Evolutionary conservation across 1,139 yeast species (phyloP).

Genomic region (Yamadazyma buinensis): DNA sequence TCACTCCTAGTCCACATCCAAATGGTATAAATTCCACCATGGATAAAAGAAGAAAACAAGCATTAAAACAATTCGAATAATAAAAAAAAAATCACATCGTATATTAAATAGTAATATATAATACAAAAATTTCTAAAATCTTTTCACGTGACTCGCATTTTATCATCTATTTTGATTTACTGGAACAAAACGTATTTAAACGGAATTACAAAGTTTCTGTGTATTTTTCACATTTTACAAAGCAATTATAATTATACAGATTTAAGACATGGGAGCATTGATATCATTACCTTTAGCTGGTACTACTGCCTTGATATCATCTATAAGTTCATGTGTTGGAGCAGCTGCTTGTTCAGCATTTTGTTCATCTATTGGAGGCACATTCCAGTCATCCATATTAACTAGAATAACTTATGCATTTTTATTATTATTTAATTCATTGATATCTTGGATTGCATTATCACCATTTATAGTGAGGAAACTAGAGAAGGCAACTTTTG

Average conservation of each 20-base stretch:
- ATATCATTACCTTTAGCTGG: slow-evolving; percentile 69
- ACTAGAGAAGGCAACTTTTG: slow-evolving; percentile 70
- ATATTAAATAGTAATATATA: too few species aligned
- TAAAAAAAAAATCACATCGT: too few species aligned
- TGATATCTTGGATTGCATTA: slow-evolving; percentile 86
- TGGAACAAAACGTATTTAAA: too few species aligned
- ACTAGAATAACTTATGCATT: slow-evolving; percentile 80
- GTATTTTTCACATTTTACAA: too few species aligned
- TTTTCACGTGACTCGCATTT: too few species aligned
- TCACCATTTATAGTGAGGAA: slow-evolving; percentile 76
- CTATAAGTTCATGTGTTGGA: slow-evolving; percentile 78
- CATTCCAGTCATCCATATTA: slow-evolving; percentile 61
- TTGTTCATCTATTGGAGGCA: slow-evolving; percentile 58
- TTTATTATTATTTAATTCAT: slow-evolving; percentile 70
- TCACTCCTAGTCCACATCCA: slow-evolving; percentile 14
- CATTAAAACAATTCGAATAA: slow-evolving; percentile 38
- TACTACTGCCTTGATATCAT: slow-evolving; percentile 40
- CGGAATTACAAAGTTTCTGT: too few species aligned
- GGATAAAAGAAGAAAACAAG: slow-evolving; percentile 42
- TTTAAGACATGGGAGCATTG: slow-evolving; percentile 94
- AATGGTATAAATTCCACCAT: slow-evolving; percentile 22
- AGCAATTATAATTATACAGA: too few species aligned
- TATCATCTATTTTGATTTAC: too few species aligned
- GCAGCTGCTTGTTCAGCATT: slow-evolving; percentile 78
- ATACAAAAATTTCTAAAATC: not conserved